These are phyloP conservation scores for Pichia gijzeniarum DNA, from an alignment of 805 yeast genomes.

Conservation along the genomic window DNA sequence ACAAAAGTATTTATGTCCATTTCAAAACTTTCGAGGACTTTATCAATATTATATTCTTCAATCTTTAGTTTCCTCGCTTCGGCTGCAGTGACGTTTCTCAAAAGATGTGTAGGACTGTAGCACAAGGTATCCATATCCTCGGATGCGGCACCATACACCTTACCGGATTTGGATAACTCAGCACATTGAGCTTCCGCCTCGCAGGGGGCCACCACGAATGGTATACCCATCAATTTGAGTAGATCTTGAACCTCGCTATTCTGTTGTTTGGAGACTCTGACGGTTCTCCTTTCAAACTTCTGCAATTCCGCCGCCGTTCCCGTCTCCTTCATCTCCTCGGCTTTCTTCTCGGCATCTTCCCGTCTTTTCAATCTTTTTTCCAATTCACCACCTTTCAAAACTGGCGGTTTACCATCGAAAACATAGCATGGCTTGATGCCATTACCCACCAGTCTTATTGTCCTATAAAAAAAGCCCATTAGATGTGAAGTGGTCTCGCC, in stretches of 20 bases:
- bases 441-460: conserved; percentile 79
- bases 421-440: conserved; percentile 97
- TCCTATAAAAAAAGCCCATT: conserved; percentile 94
- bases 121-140: conserved; percentile 99
- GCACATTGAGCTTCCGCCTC: conserved; percentile 99
- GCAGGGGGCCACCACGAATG: conserved; percentile 88
- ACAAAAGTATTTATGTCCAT: conserved; percentile 68
- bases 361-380: conserved; percentile 76
- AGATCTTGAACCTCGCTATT: conserved; percentile 88
- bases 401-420: conserved; percentile 97
- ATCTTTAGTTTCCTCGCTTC: conserved; percentile 92
- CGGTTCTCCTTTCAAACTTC: conserved; percentile 79
- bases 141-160: conserved; percentile 94
- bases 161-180: conserved; percentile 78
- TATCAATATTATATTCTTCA: conserved; percentile 65
- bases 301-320: conserved; percentile 73
- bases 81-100: conserved; percentile 88
- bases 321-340: conserved; percentile 70
- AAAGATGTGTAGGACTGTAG: conserved; percentile 74
- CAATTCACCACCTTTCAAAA: conserved; percentile 85
- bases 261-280: conserved; percentile 81
- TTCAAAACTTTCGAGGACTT: conserved; percentile 72
- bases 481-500: conserved; percentile 93
- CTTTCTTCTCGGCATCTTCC: conserved; percentile 73
- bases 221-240: conserved; percentile 88